These are phyloP conservation scores for Cryphonectria japonica DNA, from an alignment of 2,329 filamentous ascomycete species.

Conservation along the genomic window DNA sequence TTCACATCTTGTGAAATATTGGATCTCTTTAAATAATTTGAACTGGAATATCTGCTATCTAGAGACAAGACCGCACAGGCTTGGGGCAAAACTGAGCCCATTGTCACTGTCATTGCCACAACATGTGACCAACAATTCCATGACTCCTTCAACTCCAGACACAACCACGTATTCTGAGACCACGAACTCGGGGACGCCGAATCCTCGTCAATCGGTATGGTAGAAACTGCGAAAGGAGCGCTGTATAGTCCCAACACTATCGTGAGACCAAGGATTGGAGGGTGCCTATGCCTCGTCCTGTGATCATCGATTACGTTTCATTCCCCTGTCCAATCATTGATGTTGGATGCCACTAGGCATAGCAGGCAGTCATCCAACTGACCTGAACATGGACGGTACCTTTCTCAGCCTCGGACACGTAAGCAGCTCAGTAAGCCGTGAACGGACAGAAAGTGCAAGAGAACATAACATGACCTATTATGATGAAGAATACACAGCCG, in stretches of 20 bases:
- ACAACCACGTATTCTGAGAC: not conserved
- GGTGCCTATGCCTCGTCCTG: not conserved
- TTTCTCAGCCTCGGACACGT: not conserved
- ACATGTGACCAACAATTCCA: not conserved
- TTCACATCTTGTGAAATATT: not conserved
- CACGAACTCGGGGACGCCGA: not conserved
- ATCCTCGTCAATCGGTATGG: not conserved
- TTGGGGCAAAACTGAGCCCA: not conserved
- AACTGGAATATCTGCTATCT: not conserved
- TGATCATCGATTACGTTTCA: not conserved
- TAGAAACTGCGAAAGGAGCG: not conserved
- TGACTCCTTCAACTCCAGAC: not conserved
- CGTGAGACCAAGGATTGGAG: not conserved
- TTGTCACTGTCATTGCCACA: not conserved
- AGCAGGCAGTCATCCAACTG: not conserved
- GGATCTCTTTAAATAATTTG: not conserved
- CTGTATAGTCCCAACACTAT: not conserved
- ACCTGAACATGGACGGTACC: not conserved
- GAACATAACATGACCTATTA: not conserved
- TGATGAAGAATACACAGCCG: not conserved
- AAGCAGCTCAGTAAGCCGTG: not conserved
- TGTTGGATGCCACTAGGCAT: not conserved
- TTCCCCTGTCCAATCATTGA: not conserved
- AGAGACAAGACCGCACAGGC: not conserved
- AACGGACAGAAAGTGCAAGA: not conserved